phyloP scores from a whole-genome alignment of 148 eudicot genomes.

The Pouteria glomerata region DNA sequence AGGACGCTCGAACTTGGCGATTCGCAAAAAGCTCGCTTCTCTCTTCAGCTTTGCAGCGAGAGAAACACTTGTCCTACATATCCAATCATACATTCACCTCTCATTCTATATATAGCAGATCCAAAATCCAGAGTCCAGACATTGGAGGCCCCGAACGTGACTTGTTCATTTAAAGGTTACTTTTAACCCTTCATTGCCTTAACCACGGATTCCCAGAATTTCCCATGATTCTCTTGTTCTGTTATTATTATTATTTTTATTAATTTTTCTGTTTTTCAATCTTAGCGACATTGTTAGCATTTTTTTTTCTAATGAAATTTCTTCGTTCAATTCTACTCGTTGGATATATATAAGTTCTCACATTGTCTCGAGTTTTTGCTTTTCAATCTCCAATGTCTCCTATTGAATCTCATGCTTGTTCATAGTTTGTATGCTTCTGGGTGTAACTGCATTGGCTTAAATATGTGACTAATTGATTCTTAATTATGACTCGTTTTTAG shows the following conservation, averaged over 20 bases:
- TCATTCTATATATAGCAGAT: background rate
- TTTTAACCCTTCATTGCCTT: background rate
- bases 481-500: background rate
- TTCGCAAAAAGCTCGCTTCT: background rate
- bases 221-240: background rate
- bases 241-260: background rate
- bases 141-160: background rate
- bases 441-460: background rate
- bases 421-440: background rate
- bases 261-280: background rate
- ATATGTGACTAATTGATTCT: background rate
- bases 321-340: background rate
- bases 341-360: too few relatives aligned
- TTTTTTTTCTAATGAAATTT: background rate
- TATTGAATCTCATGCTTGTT: slow-evolving; percentile 3
- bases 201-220: background rate
- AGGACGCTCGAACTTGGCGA: background rate
- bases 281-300: background rate
- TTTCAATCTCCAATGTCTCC: background rate
- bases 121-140: background rate
- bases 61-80: background rate
- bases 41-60: background rate
- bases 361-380: background rate
- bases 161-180: slow-evolving; percentile 8
- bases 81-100: background rate